Base-by-base conservation (phyloP, 1,139 yeast genomes). In the Sugiyamaella castrensis region DNA sequence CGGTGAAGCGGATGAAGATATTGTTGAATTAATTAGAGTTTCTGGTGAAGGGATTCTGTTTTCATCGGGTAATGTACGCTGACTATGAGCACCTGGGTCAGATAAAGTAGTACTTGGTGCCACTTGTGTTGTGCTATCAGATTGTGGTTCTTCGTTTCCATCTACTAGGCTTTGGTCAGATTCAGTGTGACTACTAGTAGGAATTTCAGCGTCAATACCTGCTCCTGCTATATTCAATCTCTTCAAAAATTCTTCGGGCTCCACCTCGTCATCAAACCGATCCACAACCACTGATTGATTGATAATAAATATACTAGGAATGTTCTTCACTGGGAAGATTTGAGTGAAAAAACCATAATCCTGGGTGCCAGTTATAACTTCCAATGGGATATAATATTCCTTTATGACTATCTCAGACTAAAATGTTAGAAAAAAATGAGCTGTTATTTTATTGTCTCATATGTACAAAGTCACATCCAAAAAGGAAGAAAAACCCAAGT, bases 281-380 rank as follows among this genome's bases (percentile, higher is more conserved):
- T 74, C 80, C 39, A 79, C 56, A 8, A 81, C 65, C 37, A 69
- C 62, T 2, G 83, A 79, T 9, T 71, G 68, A 39, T 64, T 66
- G 8, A 83, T 71, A 46, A 79, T 69, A 64, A 70, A 77, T 52
- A 77, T 68, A 55, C 79, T 72, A 10, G 83, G 87, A 2, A 71
- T 68, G 1, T 58, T 60, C 32, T 74, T 71, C 29, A 71, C 69
- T 0, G 75, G 76, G 57, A 79, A 80, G 11, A 80, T 66, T 54
- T 77, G 79, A 39, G 72, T 68, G 57, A 84, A 81, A 55, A 69
- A 70, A 1, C 58, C 63, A 55, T 69, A 80, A 53, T 82, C 82
- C 1, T 61, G 60, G 0, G 81, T 67, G n/a, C 69, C 75, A 39
- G 74, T 70, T 1, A 65, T 50, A 34, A 83, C 63, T 55, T 71